These are phyloP conservation scores for Parascedosporium putredinis DNA, from an alignment of 2,329 filamentous ascomycete species.

Conservation along the genomic window DNA sequence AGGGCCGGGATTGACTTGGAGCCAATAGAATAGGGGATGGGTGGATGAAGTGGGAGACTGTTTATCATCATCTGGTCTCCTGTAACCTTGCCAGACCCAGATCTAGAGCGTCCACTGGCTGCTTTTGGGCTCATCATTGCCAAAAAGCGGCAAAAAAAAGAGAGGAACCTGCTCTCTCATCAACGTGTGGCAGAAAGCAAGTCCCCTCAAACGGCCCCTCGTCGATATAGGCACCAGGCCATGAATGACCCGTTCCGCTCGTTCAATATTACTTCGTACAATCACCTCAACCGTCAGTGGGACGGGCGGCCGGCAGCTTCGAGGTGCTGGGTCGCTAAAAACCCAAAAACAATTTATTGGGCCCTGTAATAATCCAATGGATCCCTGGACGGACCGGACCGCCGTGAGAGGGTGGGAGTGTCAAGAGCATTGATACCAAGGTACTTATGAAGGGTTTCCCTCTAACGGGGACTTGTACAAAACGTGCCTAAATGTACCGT, in stretches of 20 bases:
- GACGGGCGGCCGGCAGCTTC: too few species aligned
- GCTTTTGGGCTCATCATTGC: not conserved
- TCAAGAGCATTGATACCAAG: not conserved
- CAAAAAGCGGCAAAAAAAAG: not conserved
- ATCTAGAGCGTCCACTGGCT: conserved; percentile 2
- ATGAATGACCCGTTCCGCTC: too few species aligned
- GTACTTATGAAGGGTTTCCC: not conserved
- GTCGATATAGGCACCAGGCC: too few species aligned
- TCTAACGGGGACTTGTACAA: conserved; percentile 4
- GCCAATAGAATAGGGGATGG: conserved; percentile 8
- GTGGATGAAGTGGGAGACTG: not conserved
- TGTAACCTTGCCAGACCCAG: not conserved
- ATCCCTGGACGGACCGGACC: not conserved
- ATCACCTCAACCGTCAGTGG: too few species aligned
- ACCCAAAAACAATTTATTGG: too few species aligned
- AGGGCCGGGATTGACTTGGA: not conserved
- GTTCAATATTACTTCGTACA: too few species aligned
- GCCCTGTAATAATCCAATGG: too few species aligned
- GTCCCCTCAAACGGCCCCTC: not conserved
- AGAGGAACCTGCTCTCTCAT: too few species aligned
- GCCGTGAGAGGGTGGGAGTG: conserved; percentile 1
- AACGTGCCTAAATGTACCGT: not conserved
- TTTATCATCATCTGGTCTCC: conserved; percentile 6
- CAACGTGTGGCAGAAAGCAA: not conserved
- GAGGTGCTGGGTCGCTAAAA: too few species aligned